These are phyloP conservation scores for Phytophthora capsici DNA, from an alignment of 352 stramenopile genomes.

Conservation along the genomic window DNA sequence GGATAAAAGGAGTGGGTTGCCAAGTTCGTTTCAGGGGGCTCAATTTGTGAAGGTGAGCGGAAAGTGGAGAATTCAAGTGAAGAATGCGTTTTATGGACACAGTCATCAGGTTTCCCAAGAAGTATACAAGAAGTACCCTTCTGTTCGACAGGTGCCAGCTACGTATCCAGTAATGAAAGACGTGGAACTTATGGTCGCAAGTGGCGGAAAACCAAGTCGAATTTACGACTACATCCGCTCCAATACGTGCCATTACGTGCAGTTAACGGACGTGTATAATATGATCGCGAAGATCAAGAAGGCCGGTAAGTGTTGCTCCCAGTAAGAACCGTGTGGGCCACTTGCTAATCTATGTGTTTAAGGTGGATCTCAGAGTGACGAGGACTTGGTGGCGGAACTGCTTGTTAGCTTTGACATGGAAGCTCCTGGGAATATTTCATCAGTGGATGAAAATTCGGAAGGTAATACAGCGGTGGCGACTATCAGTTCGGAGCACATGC, in stretches of 20 bases:
- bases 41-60: too few relatives aligned
- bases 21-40: too few relatives aligned
- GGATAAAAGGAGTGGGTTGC: too few relatives aligned
- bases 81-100: conserved; percentile 9
- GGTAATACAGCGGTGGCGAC: conserved; percentile 5
- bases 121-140: background rate
- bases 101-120: background rate
- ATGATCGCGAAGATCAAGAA: conserved; percentile 4
- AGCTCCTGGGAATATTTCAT: background rate
- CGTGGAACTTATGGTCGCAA: too few relatives aligned
- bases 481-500: conserved; percentile 7
- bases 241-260: too few relatives aligned
- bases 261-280: too few relatives aligned
- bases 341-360: background rate
- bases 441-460: conserved; percentile 1
- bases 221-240: too few relatives aligned
- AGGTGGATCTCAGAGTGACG: conserved; percentile 1
- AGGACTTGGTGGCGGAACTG: too few relatives aligned
- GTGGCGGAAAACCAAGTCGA: too few relatives aligned
- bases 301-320: background rate
- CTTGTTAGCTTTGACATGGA: conserved; percentile 12
- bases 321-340: too few relatives aligned
- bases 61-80: too few relatives aligned
- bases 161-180: too few relatives aligned
- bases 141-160: background rate